Evolutionary conservation across 768 basidiomycete species (phyloP).

Genomic region (Boletus patriciae): DNA sequence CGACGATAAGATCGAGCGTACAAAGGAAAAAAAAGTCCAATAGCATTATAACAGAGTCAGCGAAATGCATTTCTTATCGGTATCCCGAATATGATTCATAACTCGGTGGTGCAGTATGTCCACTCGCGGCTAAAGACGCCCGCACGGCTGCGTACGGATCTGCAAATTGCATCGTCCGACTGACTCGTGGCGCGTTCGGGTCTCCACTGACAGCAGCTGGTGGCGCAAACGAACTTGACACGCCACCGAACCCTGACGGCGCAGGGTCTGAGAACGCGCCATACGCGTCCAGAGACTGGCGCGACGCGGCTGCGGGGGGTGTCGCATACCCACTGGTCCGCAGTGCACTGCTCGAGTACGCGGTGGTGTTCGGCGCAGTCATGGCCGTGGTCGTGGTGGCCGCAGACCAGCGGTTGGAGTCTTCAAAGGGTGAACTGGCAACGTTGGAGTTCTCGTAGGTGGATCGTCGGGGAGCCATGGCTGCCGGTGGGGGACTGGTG

Average conservation of each 20-base stretch:
- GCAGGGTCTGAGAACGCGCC: slow-evolving; percentile 90
- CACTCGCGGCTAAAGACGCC: slow-evolving; percentile 46
- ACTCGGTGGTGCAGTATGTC: slow-evolving; percentile 43
- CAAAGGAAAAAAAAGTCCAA: slow-evolving; percentile 7
- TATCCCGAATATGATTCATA: slow-evolving; percentile 58
- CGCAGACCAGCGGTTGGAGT: slow-evolving; percentile 50
- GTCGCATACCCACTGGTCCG: slow-evolving; percentile 30
- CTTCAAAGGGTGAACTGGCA: slow-evolving; percentile 47
- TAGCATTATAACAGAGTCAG: neutral
- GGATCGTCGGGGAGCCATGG: slow-evolving; percentile 21
- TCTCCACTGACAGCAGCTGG: slow-evolving; percentile 36
- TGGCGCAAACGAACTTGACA: slow-evolving; percentile 35
- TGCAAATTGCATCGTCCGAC: slow-evolving; percentile 92
- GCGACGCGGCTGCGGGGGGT: slow-evolving; percentile 39
- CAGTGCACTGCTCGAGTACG: slow-evolving; percentile 21
- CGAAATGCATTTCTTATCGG: slow-evolving; percentile 31
- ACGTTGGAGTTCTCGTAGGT: slow-evolving; percentile 26
- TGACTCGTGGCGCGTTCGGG: slow-evolving; percentile 51
- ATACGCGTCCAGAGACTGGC: slow-evolving; percentile 82
- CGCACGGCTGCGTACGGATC: slow-evolving; percentile 85
- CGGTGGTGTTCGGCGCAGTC: slow-evolving; percentile 27
- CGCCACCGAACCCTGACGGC: slow-evolving; percentile 66
- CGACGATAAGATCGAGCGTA: slow-evolving; percentile 13
- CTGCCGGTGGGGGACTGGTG: slow-evolving; percentile 11
- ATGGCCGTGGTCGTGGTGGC: slow-evolving; percentile 27